phyloP scores from a whole-genome alignment of 2,329 filamentous ascomycete species.

The Aspergillus sp. region DNA sequence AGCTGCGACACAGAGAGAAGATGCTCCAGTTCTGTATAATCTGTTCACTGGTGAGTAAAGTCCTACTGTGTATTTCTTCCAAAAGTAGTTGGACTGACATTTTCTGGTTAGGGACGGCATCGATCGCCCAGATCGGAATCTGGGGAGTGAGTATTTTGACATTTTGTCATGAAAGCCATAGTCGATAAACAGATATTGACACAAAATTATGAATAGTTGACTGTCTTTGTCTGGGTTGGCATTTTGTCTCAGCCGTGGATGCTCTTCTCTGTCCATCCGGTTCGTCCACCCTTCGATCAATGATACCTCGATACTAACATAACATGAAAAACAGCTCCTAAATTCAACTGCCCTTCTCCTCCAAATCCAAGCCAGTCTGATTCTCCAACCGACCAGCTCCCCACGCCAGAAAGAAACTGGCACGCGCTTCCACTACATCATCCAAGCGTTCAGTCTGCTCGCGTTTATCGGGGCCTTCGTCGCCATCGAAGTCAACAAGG shows the following conservation, averaged over 20 bases:
- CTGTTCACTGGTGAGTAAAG: constrained; percentile 58
- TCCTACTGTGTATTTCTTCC: constrained; percentile 4
- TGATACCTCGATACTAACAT: not conserved
- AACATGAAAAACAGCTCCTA: constrained; percentile 33
- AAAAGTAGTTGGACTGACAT: not conserved
- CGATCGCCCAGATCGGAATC: constrained; percentile 69
- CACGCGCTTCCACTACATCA: constrained; percentile 56
- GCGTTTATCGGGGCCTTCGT: constrained; percentile 35
- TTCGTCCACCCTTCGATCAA: constrained; percentile 38
- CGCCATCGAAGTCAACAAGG: constrained; percentile 65
- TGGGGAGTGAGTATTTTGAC: constrained; percentile 48
- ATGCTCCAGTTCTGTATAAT: constrained; percentile 59
- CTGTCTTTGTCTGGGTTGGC: constrained; percentile 66
- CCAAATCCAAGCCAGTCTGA: constrained; percentile 68
- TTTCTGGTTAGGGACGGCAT: constrained; percentile 58
- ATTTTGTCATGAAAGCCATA: not conserved
- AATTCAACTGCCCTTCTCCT: constrained; percentile 62
- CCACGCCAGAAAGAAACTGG: constrained; percentile 61
- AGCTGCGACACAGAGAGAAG: constrained; percentile 62
- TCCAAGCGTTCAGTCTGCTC: constrained; percentile 51
- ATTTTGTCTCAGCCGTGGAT: constrained; percentile 64
- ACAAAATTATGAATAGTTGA: constrained; percentile 42
- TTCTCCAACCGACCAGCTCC: constrained; percentile 81
- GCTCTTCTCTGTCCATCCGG: constrained; percentile 82
- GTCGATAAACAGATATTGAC: not conserved